phyloP scores from a whole-genome alignment of 495 filamentous ascomycete species.

The Apodospora peruviana region DNA sequence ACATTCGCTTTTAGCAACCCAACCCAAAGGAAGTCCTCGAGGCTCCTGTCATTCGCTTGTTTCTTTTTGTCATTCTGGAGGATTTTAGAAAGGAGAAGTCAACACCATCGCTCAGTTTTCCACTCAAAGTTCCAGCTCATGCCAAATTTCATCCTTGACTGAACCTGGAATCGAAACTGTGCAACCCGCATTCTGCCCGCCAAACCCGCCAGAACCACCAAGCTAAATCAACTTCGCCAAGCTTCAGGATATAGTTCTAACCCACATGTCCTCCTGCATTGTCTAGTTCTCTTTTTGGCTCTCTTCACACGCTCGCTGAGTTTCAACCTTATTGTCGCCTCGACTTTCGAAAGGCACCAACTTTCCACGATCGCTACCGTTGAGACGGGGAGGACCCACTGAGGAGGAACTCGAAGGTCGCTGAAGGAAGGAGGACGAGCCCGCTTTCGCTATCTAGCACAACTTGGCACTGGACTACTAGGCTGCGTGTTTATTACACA shows the following conservation, averaged over 20 bases:
- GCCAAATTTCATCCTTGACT: background rate
- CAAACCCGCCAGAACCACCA: background rate
- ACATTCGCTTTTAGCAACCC: slow-evolving; percentile 45
- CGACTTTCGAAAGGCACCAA: background rate
- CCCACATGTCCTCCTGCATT: background rate
- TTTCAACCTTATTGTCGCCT: background rate
- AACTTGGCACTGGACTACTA: background rate
- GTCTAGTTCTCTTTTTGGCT: background rate
- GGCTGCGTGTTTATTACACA: background rate
- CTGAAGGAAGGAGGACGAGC: background rate
- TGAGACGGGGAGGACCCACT: background rate
- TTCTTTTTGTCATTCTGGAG: slow-evolving; percentile 40
- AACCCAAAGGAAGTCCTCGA: slow-evolving; percentile 54
- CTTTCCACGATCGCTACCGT: background rate
- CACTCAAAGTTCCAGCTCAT: slow-evolving; percentile 7
- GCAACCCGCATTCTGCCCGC: background rate
- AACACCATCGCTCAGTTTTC: slow-evolving; percentile 9
- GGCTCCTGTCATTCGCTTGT: slow-evolving; percentile 61
- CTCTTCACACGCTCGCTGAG: background rate
- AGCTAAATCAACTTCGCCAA: background rate
- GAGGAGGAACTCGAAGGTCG: background rate
- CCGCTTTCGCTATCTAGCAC: background rate
- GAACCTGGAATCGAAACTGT: background rate
- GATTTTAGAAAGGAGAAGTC: slow-evolving; percentile 29
- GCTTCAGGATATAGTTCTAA: background rate